Evolutionary conservation across 257 asterid species (phyloP), one percentile per base, ranked within the genome.

Genomic region (Salvia hispanica): DNA sequence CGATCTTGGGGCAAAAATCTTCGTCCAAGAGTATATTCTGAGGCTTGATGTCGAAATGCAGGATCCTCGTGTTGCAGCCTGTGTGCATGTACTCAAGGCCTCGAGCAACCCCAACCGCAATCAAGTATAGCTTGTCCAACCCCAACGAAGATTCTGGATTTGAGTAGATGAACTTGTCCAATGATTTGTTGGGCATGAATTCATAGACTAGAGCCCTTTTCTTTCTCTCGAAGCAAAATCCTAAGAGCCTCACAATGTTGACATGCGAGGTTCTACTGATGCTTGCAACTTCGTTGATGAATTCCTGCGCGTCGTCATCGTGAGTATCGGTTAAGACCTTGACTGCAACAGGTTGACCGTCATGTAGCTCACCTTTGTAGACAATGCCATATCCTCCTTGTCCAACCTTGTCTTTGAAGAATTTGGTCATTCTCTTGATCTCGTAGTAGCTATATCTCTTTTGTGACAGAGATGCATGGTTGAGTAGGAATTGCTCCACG

Each of bases 1-100:
- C 80, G 11, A 85, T 88, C 43, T 85, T 88, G 0, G 92, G 95
- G 45, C 86, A 75, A 42, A 83, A 80, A 0, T 85, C 88, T 37
- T 76, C 44, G 62, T 85, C 95, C 25, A 21, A 21, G 25, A 21
- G 25, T 21, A 21, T 21, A 21, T 21, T 21, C 25, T 21, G 25
- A 21, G 25, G 25, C 25, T 21, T 21, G 25, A 21, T 21, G 25
- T 21, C 25, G 25, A 21, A 21, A 21, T 21, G 92, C 44, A 87
- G 75, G 18, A 85, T 85, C 66, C 89, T 77, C 15, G 88, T 79
- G 66, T 75, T 85, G 59, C 91, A 85, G 6, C 92, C 90, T 57
- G 70, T 72, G 76, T 85, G 95, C 0, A 87, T 75, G 59, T 87
- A 87, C 7, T 85, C 92, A 60, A 87, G 55, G 3, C 92, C 95